Percentiles rank a stretch among this genome's conserved stretches.
Conservation (phyloP, 441 rosid species). For the Lepidium campestre region DNA sequence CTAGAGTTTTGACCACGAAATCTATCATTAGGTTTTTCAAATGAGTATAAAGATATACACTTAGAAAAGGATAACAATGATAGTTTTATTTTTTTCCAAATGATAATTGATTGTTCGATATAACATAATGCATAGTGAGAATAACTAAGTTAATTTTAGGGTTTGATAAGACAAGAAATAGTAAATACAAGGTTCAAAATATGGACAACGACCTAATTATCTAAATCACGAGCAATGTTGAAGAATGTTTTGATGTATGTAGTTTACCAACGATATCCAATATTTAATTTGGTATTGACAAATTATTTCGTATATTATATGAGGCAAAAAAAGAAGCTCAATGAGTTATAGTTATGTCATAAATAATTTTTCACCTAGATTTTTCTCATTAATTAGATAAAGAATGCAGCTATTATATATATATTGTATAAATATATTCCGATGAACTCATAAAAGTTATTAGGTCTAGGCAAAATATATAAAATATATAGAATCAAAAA, state of each 20-base stretch:
- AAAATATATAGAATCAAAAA: no score
- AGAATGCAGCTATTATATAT: not conserved
- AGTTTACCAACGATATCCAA: constrained; percentile 20
- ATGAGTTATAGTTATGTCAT: not conserved
- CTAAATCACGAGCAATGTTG: constrained; percentile 9
- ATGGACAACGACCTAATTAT: constrained; percentile 31
- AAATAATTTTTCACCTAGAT: not conserved
- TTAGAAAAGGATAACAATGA: not conserved
- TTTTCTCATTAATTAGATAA: not conserved
- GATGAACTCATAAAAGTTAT: no score
- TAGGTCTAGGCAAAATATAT: no score
- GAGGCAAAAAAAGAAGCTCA: not conserved
- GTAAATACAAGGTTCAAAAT: not conserved
- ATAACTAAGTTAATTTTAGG: not conserved
- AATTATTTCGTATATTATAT: not conserved
- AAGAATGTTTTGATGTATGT: constrained; percentile 30
- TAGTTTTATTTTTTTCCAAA: not conserved
- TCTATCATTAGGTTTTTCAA: not conserved
- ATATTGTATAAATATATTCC: no score
- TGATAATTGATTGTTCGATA: not conserved
- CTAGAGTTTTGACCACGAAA: not conserved
- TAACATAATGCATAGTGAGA: not conserved
- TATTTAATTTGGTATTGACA: not conserved
- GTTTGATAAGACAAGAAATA: not conserved
- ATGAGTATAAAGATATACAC: not conserved